Evolutionary conservation across 306 rosid species (phyloP).

Genomic region (Quercus wislizeni): DNA sequence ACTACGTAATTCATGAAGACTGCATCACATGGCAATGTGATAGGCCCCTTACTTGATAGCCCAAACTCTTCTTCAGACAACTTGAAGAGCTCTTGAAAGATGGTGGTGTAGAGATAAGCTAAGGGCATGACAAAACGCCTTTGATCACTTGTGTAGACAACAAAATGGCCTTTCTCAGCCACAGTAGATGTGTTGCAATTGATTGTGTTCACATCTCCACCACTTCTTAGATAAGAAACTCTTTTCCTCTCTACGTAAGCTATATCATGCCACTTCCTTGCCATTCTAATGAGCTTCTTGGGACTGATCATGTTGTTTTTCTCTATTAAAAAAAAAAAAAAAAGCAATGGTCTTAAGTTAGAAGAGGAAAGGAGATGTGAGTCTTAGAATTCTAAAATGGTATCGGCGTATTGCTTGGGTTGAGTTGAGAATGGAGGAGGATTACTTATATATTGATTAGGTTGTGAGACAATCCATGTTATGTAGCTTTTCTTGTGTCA

Average conservation of each 20-base stretch:
- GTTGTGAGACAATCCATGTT: background rate
- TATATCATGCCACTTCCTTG: constrained; percentile 2
- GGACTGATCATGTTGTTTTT: background rate
- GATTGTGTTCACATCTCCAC: background rate
- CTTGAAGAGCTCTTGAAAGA: constrained; percentile 21
- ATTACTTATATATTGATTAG: background rate
- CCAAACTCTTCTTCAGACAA: constrained; percentile 36
- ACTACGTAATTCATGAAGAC: constrained; percentile 21
- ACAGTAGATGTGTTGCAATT: background rate
- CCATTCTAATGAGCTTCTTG: background rate
- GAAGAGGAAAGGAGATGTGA: background rate
- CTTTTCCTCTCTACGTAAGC: background rate
- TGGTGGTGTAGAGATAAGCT: constrained; percentile 13
- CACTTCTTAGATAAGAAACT: background rate
- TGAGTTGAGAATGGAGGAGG: background rate
- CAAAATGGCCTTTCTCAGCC: constrained; percentile 25
- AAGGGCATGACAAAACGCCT: constrained; percentile 25
- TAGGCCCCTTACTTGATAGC: constrained; percentile 19
- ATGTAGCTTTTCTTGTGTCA: background rate
- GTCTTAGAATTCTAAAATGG: too few relatives aligned
- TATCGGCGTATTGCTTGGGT: background rate
- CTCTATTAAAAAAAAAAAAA: background rate
- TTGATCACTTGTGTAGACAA: constrained; percentile 23
- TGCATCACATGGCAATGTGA: constrained; percentile 39
- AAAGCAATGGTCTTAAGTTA: background rate